These are phyloP conservation scores for Leucosporidium yakuticum DNA, from an alignment of 768 basidiomycete species.

Conservation along the genomic window DNA sequence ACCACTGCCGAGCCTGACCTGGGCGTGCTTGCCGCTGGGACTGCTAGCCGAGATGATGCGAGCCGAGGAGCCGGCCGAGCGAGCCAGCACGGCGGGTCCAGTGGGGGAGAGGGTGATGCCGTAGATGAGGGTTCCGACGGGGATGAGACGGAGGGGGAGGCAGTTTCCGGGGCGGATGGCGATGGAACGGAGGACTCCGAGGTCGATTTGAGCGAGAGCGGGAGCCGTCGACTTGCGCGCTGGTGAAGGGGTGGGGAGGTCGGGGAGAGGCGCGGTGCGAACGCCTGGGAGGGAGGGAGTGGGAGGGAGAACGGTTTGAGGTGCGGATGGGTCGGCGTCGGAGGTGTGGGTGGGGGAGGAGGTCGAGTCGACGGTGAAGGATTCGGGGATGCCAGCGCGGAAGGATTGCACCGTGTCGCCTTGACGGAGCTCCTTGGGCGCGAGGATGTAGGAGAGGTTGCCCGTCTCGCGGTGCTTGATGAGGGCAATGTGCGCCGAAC, in stretches of 20 bases:
- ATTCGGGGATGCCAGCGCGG: conserved; percentile 44
- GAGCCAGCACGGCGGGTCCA: conserved; percentile 74
- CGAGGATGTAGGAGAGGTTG: conserved; percentile 76
- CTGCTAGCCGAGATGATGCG: conserved; percentile 59
- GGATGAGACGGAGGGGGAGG: conserved; percentile 82
- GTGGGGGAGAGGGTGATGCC: conserved; percentile 67
- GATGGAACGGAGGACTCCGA: conserved; percentile 74
- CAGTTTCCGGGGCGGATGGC: conserved; percentile 89
- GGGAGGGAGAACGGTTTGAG: conserved; percentile 10
- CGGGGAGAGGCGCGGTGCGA: conserved; percentile 28
- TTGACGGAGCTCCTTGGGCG: conserved; percentile 78
- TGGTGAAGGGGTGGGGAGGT: conserved; percentile 16
- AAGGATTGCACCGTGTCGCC: conserved; percentile 85
- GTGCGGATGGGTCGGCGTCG: not conserved
- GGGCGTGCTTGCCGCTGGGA: conserved; percentile 63
- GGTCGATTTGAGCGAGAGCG: conserved; percentile 63
- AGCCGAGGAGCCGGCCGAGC: conserved; percentile 81
- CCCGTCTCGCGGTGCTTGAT: conserved; percentile 58
- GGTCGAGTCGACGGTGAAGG: conserved; percentile 5
- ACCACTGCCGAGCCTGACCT: conserved; percentile 81
- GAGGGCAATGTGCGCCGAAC: conserved; percentile 90
- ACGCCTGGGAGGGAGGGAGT: conserved; percentile 29
- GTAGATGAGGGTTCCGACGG: conserved; percentile 86
- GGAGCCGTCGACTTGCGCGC: conserved; percentile 60
- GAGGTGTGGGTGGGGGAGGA: not conserved